Evolutionary conservation across 495 filamentous ascomycete species (phyloP).

Genomic region (Lepidopterella palustris): DNA sequence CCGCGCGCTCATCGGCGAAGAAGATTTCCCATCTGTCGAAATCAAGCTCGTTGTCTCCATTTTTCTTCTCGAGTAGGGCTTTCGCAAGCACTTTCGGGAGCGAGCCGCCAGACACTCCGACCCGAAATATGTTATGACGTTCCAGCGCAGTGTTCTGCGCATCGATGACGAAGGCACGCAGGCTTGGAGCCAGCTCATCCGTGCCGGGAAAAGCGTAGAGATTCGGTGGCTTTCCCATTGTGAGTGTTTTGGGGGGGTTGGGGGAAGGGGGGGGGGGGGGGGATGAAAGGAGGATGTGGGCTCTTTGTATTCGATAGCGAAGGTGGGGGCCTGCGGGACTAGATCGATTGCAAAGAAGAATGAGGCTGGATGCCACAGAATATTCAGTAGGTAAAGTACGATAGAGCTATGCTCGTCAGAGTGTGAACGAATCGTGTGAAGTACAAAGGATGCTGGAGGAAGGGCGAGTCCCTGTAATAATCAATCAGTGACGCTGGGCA

Average conservation of each 20-base stretch:
- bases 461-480: not conserved
- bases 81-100: slow-evolving; percentile 78
- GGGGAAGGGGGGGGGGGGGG: not conserved
- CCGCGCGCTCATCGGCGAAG: slow-evolving; percentile 94
- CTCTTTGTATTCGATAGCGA: not conserved
- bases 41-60: slow-evolving; percentile 54
- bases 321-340: not conserved
- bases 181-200: slow-evolving; percentile 61
- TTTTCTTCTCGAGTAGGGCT: slow-evolving; percentile 58
- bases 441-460: not conserved
- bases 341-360: not conserved
- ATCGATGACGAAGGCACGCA: slow-evolving; percentile 74
- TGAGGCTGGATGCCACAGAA: not conserved
- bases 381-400: not conserved
- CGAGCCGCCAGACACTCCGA: slow-evolving; percentile 91
- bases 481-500: not conserved
- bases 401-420: not conserved
- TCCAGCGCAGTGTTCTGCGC: slow-evolving; percentile 69
- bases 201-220: slow-evolving; percentile 72
- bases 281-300: not conserved
- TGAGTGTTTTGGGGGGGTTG: no score
- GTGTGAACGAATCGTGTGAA: not conserved
- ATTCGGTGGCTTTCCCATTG: slow-evolving; percentile 70
- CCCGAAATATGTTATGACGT: slow-evolving; percentile 78
- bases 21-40: slow-evolving; percentile 95